Evolutionary conservation across 257 asterid species (phyloP), one percentile per base, ranked within the genome.

Genomic region (Rehmannia glutinosa): DNA sequence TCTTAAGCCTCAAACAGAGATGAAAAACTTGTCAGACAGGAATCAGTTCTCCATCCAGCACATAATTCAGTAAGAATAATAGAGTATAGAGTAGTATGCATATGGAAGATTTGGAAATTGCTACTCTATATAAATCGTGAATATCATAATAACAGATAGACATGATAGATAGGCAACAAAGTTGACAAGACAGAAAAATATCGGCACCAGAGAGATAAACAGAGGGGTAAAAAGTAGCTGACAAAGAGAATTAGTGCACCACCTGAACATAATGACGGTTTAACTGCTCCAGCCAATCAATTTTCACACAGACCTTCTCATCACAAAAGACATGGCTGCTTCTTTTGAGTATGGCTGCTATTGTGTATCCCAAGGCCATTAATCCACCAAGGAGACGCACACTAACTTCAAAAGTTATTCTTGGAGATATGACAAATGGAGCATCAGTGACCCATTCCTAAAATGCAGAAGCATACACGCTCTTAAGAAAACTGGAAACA

Each of bases 361-460:
- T 94, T 53, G 97, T 91, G 78, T 94, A 94, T 68, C 99, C 99
- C 87, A 94, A 74, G 51, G 99, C 97, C 99, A 94, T 94, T 70
- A 94, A 71, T 36, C 99, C 99, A 67, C 99, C 97, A 63, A 94
- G 97, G 75, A 94, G 99, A 68, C 96, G 84, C 35, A 94, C 99
- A 61, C 97, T 85, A 56, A 94, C 99, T 87, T 94, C 99, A 78
- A 94, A 94, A 20, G 96, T 91, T 75, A 94, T 94, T 84, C 99
- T 94, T 69, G 99, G 99, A 43, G 99, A 91, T 85, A 94, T 94
- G 59, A 94, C 96, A 74, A 94, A 91, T 33, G 99, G 99, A 75
- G 86, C 68, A 73, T 91, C 99, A 0, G 92, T 87, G 59, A 94
- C 97, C 97, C 99, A 94, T 81, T 94, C 97, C 97, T 90, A 69